Conservation (phyloP, 2,329 filamentous ascomycete species). For the Xylaria sp. region DNA sequence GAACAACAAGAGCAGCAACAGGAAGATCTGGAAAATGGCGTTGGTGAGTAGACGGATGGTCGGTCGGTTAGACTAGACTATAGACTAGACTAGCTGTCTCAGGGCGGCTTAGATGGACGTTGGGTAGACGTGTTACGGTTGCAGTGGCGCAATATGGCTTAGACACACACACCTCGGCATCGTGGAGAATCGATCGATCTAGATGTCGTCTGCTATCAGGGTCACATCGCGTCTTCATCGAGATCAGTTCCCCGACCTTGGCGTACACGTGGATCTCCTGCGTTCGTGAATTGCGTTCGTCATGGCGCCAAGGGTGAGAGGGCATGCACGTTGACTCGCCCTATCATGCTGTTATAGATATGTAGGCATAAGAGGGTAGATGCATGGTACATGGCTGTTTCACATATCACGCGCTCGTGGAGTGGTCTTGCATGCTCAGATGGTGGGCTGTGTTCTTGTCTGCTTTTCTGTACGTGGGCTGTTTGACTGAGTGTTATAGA, state of each 20-base stretch:
- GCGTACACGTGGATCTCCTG: neutral
- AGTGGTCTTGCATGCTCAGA: no score
- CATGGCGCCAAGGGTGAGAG: neutral
- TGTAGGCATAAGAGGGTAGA: neutral
- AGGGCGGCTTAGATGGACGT: neutral
- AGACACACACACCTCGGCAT: no score
- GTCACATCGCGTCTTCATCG: neutral
- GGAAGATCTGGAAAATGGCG: conserved; percentile 7
- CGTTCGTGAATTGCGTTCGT: neutral
- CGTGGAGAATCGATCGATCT: neutral
- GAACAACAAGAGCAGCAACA: conserved; percentile 16
- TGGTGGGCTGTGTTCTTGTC: neutral
- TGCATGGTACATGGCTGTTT: neutral
- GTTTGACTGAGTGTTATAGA: neutral
- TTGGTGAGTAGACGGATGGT: neutral
- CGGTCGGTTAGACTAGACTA: neutral
- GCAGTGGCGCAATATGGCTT: neutral
- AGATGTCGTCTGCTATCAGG: neutral
- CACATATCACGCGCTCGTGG: neutral
- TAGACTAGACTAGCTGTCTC: neutral
- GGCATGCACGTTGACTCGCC: neutral
- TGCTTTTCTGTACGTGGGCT: neutral
- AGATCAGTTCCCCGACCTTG: neutral
- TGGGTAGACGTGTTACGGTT: neutral
- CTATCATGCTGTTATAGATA: neutral